phyloP scores from a whole-genome alignment of 1,139 yeast genomes.

The Pneumocystis carinii region DNA sequence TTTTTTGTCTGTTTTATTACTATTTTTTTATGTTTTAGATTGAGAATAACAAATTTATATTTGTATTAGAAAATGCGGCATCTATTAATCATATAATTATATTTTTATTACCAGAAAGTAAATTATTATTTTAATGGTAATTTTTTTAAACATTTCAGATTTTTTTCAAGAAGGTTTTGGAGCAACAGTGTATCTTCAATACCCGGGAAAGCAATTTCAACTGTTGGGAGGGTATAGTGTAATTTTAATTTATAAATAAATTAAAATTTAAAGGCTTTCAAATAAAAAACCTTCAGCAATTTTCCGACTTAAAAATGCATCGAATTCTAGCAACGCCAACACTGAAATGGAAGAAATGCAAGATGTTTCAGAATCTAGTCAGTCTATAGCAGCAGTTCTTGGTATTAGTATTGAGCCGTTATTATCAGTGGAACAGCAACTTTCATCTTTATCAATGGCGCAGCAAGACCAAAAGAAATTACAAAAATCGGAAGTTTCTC shows the following conservation, averaged over 20 bases:
- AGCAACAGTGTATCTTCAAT: slow-evolving; percentile 77
- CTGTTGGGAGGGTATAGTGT: slow-evolving; percentile 44
- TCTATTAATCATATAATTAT: slow-evolving; percentile 58
- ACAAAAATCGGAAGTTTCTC: slow-evolving; percentile 12
- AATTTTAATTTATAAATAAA: not conserved
- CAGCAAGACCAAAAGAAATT: not conserved
- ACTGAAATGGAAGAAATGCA: slow-evolving; percentile 23
- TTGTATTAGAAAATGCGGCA: slow-evolving; percentile 45
- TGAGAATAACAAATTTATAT: slow-evolving; percentile 48
- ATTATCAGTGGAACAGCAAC: slow-evolving; percentile 38
- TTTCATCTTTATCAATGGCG: slow-evolving; percentile 25
- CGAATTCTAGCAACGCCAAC: slow-evolving; percentile 15
- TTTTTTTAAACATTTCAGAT: not conserved
- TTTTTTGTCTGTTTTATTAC: not conserved
- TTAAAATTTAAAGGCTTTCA: slow-evolving; percentile 28
- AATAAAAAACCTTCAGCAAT: slow-evolving; percentile 78
- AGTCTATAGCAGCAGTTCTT: slow-evolving; percentile 26
- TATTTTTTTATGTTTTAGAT: slow-evolving; percentile 21
- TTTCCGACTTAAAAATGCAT: slow-evolving; percentile 38
- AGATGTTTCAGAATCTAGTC: slow-evolving; percentile 23
- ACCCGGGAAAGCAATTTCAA: slow-evolving; percentile 63
- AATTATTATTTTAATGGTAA: slow-evolving; percentile 18
- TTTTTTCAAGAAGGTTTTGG: slow-evolving; percentile 37
- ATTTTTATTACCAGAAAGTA: slow-evolving; percentile 56
- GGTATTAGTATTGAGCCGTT: slow-evolving; percentile 84